These are phyloP conservation scores for Tolypocladium tropicale DNA, from an alignment of 2,329 filamentous ascomycete species.

Conservation along the genomic window DNA sequence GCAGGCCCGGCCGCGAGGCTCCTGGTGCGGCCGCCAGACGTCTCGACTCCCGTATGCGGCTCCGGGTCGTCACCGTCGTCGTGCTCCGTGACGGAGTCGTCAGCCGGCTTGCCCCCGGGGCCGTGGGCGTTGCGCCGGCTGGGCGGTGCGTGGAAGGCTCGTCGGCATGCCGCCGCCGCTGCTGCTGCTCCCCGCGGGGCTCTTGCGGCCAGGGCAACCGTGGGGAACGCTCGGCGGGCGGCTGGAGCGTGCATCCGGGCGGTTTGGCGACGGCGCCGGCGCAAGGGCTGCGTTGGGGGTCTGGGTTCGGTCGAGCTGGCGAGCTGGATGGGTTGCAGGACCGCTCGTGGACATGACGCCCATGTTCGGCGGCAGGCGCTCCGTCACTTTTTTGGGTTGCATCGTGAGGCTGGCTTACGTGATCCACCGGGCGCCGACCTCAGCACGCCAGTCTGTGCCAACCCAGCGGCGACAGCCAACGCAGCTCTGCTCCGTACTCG, in stretches of 20 bases:
- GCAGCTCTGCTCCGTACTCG: too few species aligned
- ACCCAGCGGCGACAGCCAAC: neutral
- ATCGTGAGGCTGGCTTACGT: neutral
- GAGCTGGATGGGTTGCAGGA: neutral
- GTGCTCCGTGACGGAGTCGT: conserved; percentile 14
- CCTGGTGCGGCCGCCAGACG: conserved; percentile 15
- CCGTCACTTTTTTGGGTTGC: neutral
- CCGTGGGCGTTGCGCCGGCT: conserved; percentile 7
- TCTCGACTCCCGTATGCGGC: conserved; percentile 16
- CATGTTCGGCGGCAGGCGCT: neutral
- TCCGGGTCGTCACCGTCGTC: conserved; percentile 18
- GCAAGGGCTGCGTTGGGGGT: conserved; percentile 3
- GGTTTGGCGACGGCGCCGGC: conserved; percentile 10
- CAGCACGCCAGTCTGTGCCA: too few species aligned
- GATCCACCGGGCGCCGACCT: too few species aligned
- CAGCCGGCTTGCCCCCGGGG: conserved; percentile 15
- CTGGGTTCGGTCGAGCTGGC: neutral
- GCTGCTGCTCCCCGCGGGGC: conserved; percentile 10
- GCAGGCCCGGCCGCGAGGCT: conserved; percentile 12
- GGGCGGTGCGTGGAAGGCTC: conserved; percentile 13
- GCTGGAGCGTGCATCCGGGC: conserved; percentile 20
- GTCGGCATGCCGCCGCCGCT: conserved; percentile 6
- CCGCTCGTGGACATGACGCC: neutral
- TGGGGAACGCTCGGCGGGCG: conserved; percentile 18
- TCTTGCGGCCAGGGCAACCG: conserved; percentile 13